Evolutionary conservation across 2,329 filamentous ascomycete species (phyloP), one percentile per base, ranked within the genome.

Genomic region (Sporothrix globosa): DNA sequence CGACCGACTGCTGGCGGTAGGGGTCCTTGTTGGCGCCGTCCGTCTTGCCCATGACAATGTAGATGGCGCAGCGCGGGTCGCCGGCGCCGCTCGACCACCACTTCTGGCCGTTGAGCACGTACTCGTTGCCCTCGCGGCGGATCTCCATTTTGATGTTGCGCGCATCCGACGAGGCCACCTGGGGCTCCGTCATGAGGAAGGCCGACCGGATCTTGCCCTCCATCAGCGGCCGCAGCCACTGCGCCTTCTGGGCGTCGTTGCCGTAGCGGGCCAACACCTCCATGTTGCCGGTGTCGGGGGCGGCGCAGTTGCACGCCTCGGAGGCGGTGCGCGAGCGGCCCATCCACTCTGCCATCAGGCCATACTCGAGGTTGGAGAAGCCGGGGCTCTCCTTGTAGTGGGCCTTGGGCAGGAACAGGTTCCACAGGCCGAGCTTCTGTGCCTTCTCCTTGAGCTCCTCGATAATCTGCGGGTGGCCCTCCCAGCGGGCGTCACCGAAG

Each of bases 11-110:
- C 78, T 97, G 94, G 77, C 87, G 88, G 86, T 98, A 97, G 27
- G 89, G 83, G 79, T 94, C 90, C 74, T 85, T 82, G 84, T 96
- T 91, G 75, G 83, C 83, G 65, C 91, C 85, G 78, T 96, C 92
- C 14, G 88, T 91, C 86, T 98, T 97, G 82, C 93, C 96, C 92
- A 99, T 97, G 76, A 97, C 93, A 73, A 99, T 90, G 83, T 97
- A 98, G 79, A 99, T 85, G 80, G 91, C 87, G 85, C 96, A 99
- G 76, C 95, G 88, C 71, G 91, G 91, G 82, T 99, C 96, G 71
- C 96, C 96, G 21, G 94, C 93, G 74, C 96, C 96, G 74, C 92
- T 97, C 39, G 93, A 97, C 96, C 96, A 99, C 96, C 96, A 99
- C 92, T 99, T 99, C 88, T 95, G 76, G 70, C 96, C 96, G 78